Conservation (phyloP, 2,329 filamentous ascomycete species). For the Zasmidium cellare region DNA sequence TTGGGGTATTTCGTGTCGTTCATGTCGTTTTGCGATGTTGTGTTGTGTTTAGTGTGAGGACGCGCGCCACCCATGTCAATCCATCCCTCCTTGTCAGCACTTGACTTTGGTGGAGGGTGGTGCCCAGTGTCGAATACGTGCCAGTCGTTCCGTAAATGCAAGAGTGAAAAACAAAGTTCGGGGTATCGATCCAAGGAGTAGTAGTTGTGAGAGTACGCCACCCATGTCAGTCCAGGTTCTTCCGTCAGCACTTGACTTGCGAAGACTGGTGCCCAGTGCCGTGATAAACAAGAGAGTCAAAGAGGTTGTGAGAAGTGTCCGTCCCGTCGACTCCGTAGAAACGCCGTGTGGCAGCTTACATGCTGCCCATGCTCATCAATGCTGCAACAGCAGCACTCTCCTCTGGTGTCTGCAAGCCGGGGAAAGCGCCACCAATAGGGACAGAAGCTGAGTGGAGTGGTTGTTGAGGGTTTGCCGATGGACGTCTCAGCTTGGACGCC, state of each 20-base stretch:
- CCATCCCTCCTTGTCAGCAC: conserved; percentile 38
- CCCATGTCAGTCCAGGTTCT: conserved; percentile 41
- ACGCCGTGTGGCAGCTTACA: conserved; percentile 38
- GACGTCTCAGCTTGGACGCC: conserved; percentile 24
- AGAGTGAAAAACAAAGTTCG: conserved; percentile 8
- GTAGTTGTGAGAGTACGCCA: conserved; percentile 24
- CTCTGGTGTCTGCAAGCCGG: conserved; percentile 56
- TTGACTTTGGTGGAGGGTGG: conserved; percentile 35
- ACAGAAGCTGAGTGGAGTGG: conserved; percentile 26
- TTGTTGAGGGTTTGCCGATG: conserved; percentile 17
- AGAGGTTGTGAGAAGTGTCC: conserved; percentile 2
- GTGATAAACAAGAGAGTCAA: conserved; percentile 25
- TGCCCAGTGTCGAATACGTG: conserved; percentile 35
- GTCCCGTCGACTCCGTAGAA: conserved; percentile 1
- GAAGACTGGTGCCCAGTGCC: conserved; percentile 38
- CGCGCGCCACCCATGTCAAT: conserved; percentile 38
- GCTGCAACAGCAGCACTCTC: conserved; percentile 82
- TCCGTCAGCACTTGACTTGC: conserved; percentile 38
- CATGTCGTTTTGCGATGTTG: conserved; percentile 5
- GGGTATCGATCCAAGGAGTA: conserved; percentile 11
- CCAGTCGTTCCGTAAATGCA: conserved; percentile 8
- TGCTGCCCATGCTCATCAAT: conserved; percentile 75
- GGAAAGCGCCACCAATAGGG: conserved; percentile 14
- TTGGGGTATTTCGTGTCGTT: background rate
- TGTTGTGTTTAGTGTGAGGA: conserved; percentile 2